phyloP scores from a whole-genome alignment of 31 red algal species.

The Endocladia muricata region DNA sequence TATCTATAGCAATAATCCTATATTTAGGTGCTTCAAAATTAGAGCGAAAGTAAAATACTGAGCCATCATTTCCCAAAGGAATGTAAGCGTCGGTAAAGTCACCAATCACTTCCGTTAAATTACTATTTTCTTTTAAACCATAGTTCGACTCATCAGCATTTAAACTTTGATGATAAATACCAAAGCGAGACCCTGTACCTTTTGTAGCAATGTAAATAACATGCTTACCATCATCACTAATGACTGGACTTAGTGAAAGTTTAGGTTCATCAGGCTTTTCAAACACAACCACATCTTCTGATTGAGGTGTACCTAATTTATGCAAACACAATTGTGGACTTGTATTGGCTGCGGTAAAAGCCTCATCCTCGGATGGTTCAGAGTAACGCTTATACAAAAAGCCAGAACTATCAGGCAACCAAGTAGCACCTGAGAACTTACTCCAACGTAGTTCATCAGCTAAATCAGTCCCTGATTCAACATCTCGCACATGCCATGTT shows the following conservation, averaged over 20 bases:
- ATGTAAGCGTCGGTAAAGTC: not conserved
- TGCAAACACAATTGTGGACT: constrained; percentile 24
- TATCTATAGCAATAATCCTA: constrained; percentile 11
- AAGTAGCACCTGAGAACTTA: constrained; percentile 15
- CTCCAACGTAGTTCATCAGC: constrained; percentile 9
- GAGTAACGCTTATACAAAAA: constrained; percentile 33
- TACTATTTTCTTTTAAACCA: too few relatives aligned
- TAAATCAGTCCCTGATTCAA: not conserved
- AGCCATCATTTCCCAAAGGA: constrained; percentile 22
- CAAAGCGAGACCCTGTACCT: constrained; percentile 1
- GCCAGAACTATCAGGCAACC: constrained; percentile 25
- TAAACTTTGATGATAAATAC: not conserved
- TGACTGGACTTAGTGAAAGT: not conserved
- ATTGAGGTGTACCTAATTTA: not conserved
- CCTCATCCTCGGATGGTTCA: constrained; percentile 7
- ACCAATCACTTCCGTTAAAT: not conserved
- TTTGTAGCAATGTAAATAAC: constrained; percentile 4
- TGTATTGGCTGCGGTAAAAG: not conserved
- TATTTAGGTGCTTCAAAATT: constrained; percentile 17
- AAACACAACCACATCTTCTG: not conserved
- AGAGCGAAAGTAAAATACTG: not conserved
- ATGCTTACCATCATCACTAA: constrained; percentile 37
- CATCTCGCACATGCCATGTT: constrained; percentile 8
- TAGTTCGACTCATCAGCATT: too few relatives aligned
- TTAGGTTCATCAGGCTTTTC: constrained; percentile 18